phyloP scores from a whole-genome alignment of 257 asterid genomes.

The Leptodermis oblonga region DNA sequence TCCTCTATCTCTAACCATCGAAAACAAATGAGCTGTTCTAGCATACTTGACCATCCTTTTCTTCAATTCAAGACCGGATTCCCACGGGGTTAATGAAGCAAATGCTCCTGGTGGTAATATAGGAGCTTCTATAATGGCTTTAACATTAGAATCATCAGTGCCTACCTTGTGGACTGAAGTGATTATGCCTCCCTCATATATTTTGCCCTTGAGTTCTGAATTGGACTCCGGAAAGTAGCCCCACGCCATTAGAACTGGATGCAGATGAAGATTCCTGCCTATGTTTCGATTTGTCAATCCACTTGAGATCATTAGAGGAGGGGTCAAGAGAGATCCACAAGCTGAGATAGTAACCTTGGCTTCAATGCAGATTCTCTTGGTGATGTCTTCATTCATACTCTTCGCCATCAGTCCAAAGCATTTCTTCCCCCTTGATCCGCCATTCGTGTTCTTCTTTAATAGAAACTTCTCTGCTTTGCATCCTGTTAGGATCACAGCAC shows the following conservation, averaged over 20 bases:
- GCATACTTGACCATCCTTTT: slow-evolving; percentile 41
- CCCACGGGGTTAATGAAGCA: slow-evolving; percentile 64
- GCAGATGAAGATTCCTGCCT: slow-evolving; percentile 78
- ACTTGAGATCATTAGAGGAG: slow-evolving; percentile 67
- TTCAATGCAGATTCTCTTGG: slow-evolving; percentile 36
- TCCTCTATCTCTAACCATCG: slow-evolving; percentile 64
- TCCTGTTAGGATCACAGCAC: slow-evolving; percentile 72
- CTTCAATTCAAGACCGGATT: slow-evolving; percentile 49
- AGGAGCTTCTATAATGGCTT: slow-evolving; percentile 57
- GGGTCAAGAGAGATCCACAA: slow-evolving; percentile 78
- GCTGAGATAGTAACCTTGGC: slow-evolving; percentile 76
- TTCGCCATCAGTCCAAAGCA: slow-evolving; percentile 64
- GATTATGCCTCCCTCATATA: slow-evolving; percentile 76
- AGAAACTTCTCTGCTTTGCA: slow-evolving; percentile 55
- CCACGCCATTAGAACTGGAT: slow-evolving; percentile 92
- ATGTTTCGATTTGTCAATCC: slow-evolving; percentile 65
- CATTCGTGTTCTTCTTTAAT: slow-evolving; percentile 17
- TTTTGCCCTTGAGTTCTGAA: slow-evolving; percentile 43
- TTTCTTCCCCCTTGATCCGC: slow-evolving; percentile 25
- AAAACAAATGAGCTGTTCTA: slow-evolving; percentile 61
- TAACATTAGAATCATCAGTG: slow-evolving; percentile 24
- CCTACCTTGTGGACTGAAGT: slow-evolving; percentile 61
- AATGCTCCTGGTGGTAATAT: slow-evolving; percentile 64
- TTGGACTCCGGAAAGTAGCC: slow-evolving; percentile 65
- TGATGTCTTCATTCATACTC: slow-evolving; percentile 29